Base-by-base conservation (phyloP, 768 basidiomycete species). In the Tylopilus balloui region DNA sequence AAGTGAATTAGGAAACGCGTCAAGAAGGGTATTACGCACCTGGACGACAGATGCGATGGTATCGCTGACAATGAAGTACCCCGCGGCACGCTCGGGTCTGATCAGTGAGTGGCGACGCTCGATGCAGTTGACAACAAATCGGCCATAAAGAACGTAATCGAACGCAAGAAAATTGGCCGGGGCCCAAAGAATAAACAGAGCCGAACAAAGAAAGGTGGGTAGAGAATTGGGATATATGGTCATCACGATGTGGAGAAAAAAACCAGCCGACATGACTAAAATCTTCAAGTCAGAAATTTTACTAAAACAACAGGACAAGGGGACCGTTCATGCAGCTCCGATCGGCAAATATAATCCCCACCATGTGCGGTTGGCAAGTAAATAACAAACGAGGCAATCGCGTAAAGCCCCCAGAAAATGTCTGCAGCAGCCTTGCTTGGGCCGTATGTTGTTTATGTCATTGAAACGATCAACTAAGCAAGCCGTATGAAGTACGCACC, bases 271-370 rank as follows among this genome's bases (percentile, higher is more conserved):
- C 55, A 50, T 62, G 42, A 55, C 66, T 60, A 52, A 31, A 34
- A 13, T 3, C 17, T 3, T 15, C 15, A 13, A 5, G 32, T 56
- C 36, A 56, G 29, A 10, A 56, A 1, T 28, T 9, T 27, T 4
- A 4, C 17, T 52, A 41, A 48, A 11, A 20, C 3, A 24, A 36
- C 12, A 13, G 6, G 21, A 32, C 11, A 9, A 32, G 2, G 36
- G n/a, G 10, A 34, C 20, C 55, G 9, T 46, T 66, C 67, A n/a
- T 10, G 56, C 24, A n/a, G 62, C n/a, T 8, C 55, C 66, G 5
- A 68, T 60, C 19, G 68, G 66, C 4, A 69, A 60, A 46, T 56
- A 68, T 31, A 69, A 41, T 15, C 57, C 67, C 66, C 66, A 68
- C 68, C 64, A 62, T 11, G 59, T 28, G 10, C 54, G 61, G n/a